Base-by-base conservation (phyloP, 169 alveolate species). In the Perkinsus olseni region DNA sequence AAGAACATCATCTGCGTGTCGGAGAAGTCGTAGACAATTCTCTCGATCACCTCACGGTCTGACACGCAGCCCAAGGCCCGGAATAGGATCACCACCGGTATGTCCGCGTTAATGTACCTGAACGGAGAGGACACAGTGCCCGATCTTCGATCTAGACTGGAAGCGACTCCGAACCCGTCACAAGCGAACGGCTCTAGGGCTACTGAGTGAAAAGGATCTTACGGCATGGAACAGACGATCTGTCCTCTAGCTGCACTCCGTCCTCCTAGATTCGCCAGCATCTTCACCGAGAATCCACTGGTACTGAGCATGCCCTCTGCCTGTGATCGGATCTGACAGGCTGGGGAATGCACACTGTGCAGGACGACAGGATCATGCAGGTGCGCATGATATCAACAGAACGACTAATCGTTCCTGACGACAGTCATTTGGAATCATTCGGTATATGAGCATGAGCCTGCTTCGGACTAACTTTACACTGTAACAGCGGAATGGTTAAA, bases 61-160 rank as follows among this genome's bases (percentile, higher is more conserved):
- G 99, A 96, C 8, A 96, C 97, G 91, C 99, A 96, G 34, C 99
- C 99, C 50, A 99, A 96, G 11, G 99, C 99, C 93, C 99, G 96
- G 95, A 99, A 99, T 90, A 99, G 96, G 74, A 99, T 96, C 34
- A 98, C 99, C 17, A 99, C 97, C 6, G 99, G 99, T 38, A 99
- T 97, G 95, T 98, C 99, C 21, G 98, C 96, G 94, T 99, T 98
- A 48, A 99, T 97, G 95, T 98, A 97, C 62, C 62, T 45, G 62
- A 45, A 10, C 17, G 17, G 6, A 45, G 62, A n/a, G n/a, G n/a
- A n/a, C n/a, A n/a, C n/a, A n/a, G n/a, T n/a, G n/a, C n/a, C n/a
- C n/a, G n/a, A n/a, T n/a, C n/a, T n/a, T n/a, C n/a, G n/a, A n/a
- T n/a, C n/a, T n/a, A n/a, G n/a, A n/a, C n/a, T n/a, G n/a, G n/a